A percentile compares a stretch with the other conserved stretches of the same genome.
These are phyloP conservation scores for Fistulina hepatica DNA, from an alignment of 1,284 basidiomycete species.

Conservation along the genomic window DNA sequence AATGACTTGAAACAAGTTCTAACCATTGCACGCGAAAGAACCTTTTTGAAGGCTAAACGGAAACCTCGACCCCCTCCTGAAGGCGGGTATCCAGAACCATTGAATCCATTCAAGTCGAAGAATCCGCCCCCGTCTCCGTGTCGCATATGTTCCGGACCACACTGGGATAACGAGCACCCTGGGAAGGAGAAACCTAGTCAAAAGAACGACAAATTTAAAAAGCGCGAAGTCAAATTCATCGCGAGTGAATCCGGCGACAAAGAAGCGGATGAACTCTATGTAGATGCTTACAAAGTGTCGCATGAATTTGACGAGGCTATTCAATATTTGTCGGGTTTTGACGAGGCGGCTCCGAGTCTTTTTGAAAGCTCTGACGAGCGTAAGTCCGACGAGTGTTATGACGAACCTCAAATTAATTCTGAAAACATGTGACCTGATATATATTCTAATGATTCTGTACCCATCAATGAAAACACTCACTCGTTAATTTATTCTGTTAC, in stretches of 20 bases:
- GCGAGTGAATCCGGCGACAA: too few species aligned
- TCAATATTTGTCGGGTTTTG: background rate
- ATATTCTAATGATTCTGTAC: background rate
- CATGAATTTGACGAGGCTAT: background rate
- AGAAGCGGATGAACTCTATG: background rate
- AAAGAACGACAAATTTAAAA: background rate
- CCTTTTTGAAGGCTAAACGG: too few species aligned
- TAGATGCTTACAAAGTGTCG: background rate
- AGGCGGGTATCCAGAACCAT: too few species aligned
- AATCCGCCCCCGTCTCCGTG: too few species aligned
- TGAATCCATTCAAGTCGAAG: too few species aligned
- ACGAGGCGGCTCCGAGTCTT: background rate
- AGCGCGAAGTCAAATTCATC: too few species aligned
- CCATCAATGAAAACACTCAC: background rate
- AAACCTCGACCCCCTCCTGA: too few species aligned
- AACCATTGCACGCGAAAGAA: too few species aligned
- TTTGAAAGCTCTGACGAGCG: background rate
- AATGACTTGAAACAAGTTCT: too few species aligned
- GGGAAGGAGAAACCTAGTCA: background rate
- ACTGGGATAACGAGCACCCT: background rate
- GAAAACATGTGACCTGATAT: background rate
- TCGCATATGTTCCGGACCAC: background rate
- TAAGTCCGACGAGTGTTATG: background rate
- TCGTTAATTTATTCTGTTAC: background rate
- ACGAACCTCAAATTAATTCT: background rate